phyloP scores from a whole-genome alignment of 2,329 filamentous ascomycete species.

The Fusarium sp. region DNA sequence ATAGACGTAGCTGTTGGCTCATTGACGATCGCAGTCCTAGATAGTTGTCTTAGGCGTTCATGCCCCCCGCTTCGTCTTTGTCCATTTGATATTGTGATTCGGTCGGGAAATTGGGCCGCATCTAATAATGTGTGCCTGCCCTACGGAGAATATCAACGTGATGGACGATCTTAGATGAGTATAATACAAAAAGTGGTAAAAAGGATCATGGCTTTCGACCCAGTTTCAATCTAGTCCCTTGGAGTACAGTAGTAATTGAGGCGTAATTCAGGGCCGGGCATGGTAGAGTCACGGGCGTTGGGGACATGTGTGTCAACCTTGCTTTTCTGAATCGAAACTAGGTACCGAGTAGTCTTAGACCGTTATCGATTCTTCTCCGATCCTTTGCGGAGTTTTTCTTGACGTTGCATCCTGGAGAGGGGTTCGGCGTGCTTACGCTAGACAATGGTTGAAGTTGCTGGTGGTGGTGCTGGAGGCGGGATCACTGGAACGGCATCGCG shows the following conservation, averaged over 20 bases:
- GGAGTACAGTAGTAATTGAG: background rate
- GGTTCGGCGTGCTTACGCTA: constrained; percentile 27
- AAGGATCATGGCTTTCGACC: constrained; percentile 11
- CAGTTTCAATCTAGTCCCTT: constrained; percentile 5
- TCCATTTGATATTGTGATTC: background rate
- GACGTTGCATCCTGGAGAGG: constrained; percentile 37
- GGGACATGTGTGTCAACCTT: background rate
- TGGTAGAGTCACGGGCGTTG: constrained; percentile 21
- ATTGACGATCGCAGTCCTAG: background rate
- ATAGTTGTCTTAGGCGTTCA: background rate
- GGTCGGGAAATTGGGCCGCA: constrained; percentile 22
- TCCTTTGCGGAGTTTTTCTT: constrained; percentile 25
- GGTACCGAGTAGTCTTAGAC: background rate
- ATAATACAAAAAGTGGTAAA: background rate
- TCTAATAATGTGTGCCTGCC: constrained; percentile 9
- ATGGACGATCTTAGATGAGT: background rate
- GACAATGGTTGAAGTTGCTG: background rate
- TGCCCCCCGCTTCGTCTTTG: background rate
- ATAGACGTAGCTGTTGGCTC: background rate
- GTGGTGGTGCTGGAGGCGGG: constrained; percentile 5
- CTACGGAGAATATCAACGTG: constrained; percentile 7
- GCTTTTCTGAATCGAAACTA: background rate
- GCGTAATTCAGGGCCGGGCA: constrained; percentile 16
- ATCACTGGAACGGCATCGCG: constrained; percentile 17
- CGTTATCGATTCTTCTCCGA: constrained; percentile 27